phyloP scores from a whole-genome alignment of 2,329 filamentous ascomycete genomes.

The Colletotrichum karsti region DNA sequence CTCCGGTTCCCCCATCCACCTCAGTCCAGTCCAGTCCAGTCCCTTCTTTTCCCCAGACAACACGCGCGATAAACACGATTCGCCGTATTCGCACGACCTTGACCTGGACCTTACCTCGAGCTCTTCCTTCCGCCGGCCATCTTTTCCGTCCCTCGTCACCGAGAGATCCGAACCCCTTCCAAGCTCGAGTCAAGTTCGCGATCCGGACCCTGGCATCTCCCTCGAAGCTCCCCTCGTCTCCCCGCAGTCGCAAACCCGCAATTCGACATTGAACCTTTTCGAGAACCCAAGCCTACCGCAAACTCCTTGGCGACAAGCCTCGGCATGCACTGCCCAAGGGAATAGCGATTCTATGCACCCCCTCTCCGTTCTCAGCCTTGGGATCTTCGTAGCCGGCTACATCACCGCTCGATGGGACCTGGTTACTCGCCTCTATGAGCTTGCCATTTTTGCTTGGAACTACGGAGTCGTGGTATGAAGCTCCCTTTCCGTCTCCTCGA shows the following conservation, averaged over 20 bases:
- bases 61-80: conserved; percentile 5
- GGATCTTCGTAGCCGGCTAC: conserved; percentile 99
- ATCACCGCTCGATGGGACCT: conserved; percentile 99
- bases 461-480: conserved; percentile 91
- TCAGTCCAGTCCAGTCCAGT: not conserved
- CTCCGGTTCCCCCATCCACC: not conserved
- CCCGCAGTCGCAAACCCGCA: conserved; percentile 11
- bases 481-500: not conserved
- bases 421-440: conserved; percentile 94
- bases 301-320: conserved; percentile 28
- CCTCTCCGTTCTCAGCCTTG: conserved; percentile 93
- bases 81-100: not conserved
- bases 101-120: not conserved
- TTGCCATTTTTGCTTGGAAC: conserved; percentile 97
- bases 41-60: conserved; percentile 1
- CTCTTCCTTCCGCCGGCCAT: not conserved
- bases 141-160: not conserved
- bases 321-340: conserved; percentile 54
- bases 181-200: not conserved
- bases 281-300: conserved; percentile 4
- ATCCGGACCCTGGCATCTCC: not conserved
- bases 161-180: not conserved
- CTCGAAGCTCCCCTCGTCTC: not conserved
- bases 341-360: conserved; percentile 85
- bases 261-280: not conserved